Percentiles rank a stretch among this genome's conserved stretches.
phyloP scores from a whole-genome alignment of 768 basidiomycete species.

The Xerocomellus intermedius region DNA sequence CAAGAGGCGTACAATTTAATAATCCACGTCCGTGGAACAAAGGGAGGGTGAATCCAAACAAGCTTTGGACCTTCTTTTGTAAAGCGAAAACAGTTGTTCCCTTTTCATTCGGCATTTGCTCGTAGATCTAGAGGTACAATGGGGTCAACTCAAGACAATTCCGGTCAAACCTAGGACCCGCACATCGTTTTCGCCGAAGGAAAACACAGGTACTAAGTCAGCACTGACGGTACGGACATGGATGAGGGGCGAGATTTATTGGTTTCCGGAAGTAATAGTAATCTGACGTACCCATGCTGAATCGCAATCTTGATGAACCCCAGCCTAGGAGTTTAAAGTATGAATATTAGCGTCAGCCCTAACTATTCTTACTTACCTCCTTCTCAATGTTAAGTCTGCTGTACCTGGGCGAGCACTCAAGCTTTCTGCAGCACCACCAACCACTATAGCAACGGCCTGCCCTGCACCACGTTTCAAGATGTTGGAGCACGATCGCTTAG shows the following conservation, averaged over 20 bases:
- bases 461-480: constrained; percentile 66
- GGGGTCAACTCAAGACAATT: background rate
- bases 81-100: constrained; percentile 84
- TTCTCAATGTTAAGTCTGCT: constrained; percentile 79
- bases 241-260: background rate
- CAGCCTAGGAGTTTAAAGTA: constrained; percentile 44
- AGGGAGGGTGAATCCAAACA: constrained; percentile 95
- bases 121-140: constrained; percentile 67
- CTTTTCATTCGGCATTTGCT: constrained; percentile 94
- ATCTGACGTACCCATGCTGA: constrained; percentile 66
- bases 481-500: constrained; percentile 85
- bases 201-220: constrained; percentile 95
- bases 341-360: background rate
- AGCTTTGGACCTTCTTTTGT: constrained; percentile 87
- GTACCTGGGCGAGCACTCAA: constrained; percentile 96
- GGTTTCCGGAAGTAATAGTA: background rate
- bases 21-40: constrained; percentile 96
- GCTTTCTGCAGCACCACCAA: constrained; percentile 95
- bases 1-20: constrained; percentile 77
- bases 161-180: constrained; percentile 25
- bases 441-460: constrained; percentile 86
- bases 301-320: constrained; percentile 97
- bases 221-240: constrained; percentile 50
- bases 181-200: constrained; percentile 98
- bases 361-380: constrained; percentile 43